These are phyloP conservation scores for Aspergillus niger DNA, from an alignment of 2,329 filamentous ascomycete species.

Conservation along the genomic window DNA sequence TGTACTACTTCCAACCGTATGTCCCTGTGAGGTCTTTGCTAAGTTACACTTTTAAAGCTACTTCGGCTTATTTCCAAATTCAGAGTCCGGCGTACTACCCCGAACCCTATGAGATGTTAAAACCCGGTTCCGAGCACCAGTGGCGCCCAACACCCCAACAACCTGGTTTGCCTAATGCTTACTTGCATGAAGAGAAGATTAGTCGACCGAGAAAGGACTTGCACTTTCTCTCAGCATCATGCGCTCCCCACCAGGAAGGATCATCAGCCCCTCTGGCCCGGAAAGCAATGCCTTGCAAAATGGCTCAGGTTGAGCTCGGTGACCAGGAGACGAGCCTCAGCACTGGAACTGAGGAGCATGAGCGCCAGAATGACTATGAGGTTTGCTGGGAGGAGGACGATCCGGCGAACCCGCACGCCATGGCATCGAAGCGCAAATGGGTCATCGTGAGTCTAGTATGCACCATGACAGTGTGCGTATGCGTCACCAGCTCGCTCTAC, in stretches of 20 bases:
- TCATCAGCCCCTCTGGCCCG: background rate
- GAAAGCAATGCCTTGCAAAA: background rate
- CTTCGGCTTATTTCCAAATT: background rate
- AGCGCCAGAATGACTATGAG: background rate
- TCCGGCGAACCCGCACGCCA: background rate
- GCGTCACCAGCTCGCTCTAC: conserved; percentile 64
- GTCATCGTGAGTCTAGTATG: background rate
- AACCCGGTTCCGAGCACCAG: conserved; percentile 2
- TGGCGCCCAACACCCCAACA: conserved; percentile 4
- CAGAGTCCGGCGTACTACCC: background rate
- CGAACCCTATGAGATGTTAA: background rate
- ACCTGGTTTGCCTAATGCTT: background rate
- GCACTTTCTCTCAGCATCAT: background rate
- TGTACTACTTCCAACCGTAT: background rate
- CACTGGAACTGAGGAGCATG: background rate
- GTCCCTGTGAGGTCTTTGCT: background rate
- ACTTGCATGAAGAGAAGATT: background rate
- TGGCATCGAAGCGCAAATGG: background rate
- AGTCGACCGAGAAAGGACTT: background rate
- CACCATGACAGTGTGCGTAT: background rate
- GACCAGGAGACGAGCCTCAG: background rate
- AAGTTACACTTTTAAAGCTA: background rate
- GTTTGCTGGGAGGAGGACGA: conserved; percentile 4
- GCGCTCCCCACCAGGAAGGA: background rate
- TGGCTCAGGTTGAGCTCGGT: background rate